phyloP scores from a whole-genome alignment of 1,284 basidiomycete species.

The Trametes versicolor region DNA sequence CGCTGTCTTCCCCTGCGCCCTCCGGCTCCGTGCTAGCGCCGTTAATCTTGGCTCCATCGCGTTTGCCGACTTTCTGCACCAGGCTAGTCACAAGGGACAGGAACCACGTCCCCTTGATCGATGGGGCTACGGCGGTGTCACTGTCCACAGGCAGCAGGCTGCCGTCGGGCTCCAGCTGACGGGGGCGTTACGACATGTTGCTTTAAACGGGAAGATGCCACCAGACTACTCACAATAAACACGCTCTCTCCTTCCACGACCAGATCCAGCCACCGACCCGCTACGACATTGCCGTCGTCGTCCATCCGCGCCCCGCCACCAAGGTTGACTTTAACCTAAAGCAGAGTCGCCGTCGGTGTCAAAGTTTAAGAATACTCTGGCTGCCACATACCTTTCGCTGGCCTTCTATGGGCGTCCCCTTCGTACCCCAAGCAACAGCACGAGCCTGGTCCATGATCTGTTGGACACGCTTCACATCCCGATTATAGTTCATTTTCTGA shows the following conservation, averaged over 20 bases:
- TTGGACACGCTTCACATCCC: slow-evolving; percentile 77
- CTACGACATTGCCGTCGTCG: slow-evolving; percentile 61
- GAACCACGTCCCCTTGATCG: slow-evolving; percentile 63
- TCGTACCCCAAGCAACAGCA: slow-evolving; percentile 80
- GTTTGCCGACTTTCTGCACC: slow-evolving; percentile 45
- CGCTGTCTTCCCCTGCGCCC: slow-evolving; percentile 40
- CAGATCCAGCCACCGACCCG: slow-evolving; percentile 72
- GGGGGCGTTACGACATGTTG: slow-evolving; percentile 26
- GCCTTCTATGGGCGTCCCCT: slow-evolving; percentile 64
- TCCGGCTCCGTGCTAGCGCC: slow-evolving; percentile 35
- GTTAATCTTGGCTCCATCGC: slow-evolving; percentile 36
- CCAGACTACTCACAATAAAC: slow-evolving; percentile 67
- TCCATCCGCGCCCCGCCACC: slow-evolving; percentile 62
- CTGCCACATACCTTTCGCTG: slow-evolving; percentile 66
- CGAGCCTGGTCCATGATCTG: slow-evolving; percentile 72
- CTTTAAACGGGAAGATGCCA: slow-evolving; percentile 8
- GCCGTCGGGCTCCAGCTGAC: slow-evolving; percentile 54
- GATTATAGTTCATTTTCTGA: slow-evolving; percentile 79
- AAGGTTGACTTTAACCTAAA: slow-evolving; percentile 75
- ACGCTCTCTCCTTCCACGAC: slow-evolving; percentile 78
- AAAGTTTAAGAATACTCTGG: not conserved
- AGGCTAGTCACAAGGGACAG: slow-evolving; percentile 49
- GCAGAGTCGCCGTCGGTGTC: slow-evolving; percentile 11
- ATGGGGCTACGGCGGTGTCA: slow-evolving; percentile 56
- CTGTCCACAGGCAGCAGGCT: slow-evolving; percentile 62